Evolutionary conservation across 169 alveolate genomes (phyloP).

Genomic region (Eimeria necatrix): DNA sequence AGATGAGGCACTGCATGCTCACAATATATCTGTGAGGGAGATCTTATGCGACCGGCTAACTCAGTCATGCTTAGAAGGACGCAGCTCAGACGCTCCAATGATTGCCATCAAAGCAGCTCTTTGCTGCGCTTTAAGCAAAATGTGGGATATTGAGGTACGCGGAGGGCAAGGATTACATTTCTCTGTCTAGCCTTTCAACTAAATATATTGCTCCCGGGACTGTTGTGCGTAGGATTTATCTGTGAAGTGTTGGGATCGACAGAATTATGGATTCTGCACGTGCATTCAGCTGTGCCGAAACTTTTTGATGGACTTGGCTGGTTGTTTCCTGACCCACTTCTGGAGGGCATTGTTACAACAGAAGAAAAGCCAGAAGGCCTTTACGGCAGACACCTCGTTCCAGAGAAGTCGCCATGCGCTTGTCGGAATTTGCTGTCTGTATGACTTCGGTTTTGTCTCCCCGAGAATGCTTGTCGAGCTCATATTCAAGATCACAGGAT

Average conservation of each 20-base stretch:
- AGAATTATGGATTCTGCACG: neutral
- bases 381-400: constrained; percentile 22
- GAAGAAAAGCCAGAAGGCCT: neutral
- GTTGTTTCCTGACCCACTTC: constrained; percentile 42
- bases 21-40: constrained; percentile 15
- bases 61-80: constrained; percentile 54
- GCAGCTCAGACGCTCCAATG: constrained; percentile 53
- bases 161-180: neutral
- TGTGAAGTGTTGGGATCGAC: neutral
- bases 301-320: constrained; percentile 45
- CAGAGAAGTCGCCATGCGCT: constrained; percentile 53
- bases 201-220: neutral
- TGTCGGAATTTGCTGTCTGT: constrained; percentile 67
- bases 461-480: constrained; percentile 62
- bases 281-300: constrained; percentile 42
- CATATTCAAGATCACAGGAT: neutral
- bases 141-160: constrained; percentile 61
- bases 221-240: neutral
- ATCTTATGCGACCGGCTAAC: constrained; percentile 59
- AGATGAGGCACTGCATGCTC: neutral
- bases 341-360: constrained; percentile 27
- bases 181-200: too few species aligned
- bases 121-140: constrained; percentile 71
- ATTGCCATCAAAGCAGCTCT: constrained; percentile 78
- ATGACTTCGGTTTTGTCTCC: constrained; percentile 60